phyloP scores from a whole-genome alignment of 2,329 filamentous ascomycete species.

The Cercospora zeina region DNA sequence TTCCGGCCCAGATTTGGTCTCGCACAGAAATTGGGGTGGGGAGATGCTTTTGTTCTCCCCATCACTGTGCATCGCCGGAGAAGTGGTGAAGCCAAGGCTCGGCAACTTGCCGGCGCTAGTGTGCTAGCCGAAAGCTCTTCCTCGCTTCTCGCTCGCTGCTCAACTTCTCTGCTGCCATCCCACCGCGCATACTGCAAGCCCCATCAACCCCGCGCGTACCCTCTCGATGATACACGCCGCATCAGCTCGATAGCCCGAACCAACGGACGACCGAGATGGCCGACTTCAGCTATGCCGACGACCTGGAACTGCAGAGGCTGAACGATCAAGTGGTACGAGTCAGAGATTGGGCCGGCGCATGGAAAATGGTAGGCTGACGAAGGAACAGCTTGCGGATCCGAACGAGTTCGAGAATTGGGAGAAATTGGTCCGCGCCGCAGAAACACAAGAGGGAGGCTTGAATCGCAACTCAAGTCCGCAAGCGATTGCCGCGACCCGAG shows the following conservation, averaged over 20 bases:
- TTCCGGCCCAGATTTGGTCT: neutral
- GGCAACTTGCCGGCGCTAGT: conserved; percentile 8
- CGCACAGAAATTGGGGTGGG: neutral
- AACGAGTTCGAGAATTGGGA: conserved; percentile 97
- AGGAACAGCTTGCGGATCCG: conserved; percentile 62
- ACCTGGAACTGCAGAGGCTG: conserved; percentile 37
- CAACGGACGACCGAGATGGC: conserved; percentile 30
- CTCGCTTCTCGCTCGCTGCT: neutral
- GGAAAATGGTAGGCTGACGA: conserved; percentile 12
- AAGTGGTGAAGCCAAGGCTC: conserved; percentile 5
- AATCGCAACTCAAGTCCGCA: conserved; percentile 96
- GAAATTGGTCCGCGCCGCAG: conserved; percentile 78
- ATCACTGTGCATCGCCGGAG: neutral
- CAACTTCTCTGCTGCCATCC: neutral
- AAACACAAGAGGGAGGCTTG: conserved; percentile 84
- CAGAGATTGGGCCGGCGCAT: neutral
- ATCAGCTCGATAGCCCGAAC: conserved; percentile 5
- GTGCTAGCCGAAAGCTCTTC: conserved; percentile 10
- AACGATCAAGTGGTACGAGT: conserved; percentile 36
- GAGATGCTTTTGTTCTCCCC: neutral
- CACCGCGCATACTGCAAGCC: neutral
- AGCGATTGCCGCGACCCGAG: conserved; percentile 81
- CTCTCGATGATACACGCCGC: conserved; percentile 11
- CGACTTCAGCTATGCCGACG: conserved; percentile 39
- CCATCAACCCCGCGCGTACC: neutral